Evolutionary conservation across 225 moss, liverwort and hornwort species (phyloP).

Genomic region (Pseudoscleropodium purum): DNA sequence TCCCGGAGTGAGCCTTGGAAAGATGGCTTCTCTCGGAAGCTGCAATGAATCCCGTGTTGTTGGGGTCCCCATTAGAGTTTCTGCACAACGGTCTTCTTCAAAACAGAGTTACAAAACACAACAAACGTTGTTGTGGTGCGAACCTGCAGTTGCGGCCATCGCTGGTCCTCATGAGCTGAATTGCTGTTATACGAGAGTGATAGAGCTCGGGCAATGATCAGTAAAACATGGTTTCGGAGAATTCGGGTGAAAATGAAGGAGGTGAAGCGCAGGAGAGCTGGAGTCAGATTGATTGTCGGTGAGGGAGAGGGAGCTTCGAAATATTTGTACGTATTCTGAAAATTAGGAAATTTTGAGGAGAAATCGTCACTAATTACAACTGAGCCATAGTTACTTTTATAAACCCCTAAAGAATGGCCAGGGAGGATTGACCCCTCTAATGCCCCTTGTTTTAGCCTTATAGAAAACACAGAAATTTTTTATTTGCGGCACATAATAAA

Average conservation of each 20-base stretch:
- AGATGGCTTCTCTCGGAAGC: not conserved
- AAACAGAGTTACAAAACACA: not conserved
- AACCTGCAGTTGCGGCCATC: not conserved
- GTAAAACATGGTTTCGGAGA: not conserved
- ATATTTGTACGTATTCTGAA: not conserved
- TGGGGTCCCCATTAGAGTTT: not conserved
- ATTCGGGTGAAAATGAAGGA: too few relatives aligned
- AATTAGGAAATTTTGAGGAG: not conserved
- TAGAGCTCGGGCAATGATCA: not conserved
- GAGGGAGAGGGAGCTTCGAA: not conserved
- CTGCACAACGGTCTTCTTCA: not conserved
- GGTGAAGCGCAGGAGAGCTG: not conserved
- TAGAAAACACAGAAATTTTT: too few relatives aligned
- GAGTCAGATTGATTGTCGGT: not conserved
- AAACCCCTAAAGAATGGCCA: too few relatives aligned
- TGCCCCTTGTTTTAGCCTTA: too few relatives aligned
- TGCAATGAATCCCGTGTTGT: not conserved
- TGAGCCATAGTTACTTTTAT: too few relatives aligned
- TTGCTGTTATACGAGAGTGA: not conserved
- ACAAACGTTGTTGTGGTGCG: not conserved
- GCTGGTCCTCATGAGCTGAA: not conserved
- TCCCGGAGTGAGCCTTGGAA: not conserved
- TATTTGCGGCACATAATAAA: too few relatives aligned
- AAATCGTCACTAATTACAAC: not conserved
- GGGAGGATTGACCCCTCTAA: too few relatives aligned